Evolutionary conservation across 345 rosid species (phyloP), one percentile per base, ranked within the genome.

Genomic region (Balakata baccata): DNA sequence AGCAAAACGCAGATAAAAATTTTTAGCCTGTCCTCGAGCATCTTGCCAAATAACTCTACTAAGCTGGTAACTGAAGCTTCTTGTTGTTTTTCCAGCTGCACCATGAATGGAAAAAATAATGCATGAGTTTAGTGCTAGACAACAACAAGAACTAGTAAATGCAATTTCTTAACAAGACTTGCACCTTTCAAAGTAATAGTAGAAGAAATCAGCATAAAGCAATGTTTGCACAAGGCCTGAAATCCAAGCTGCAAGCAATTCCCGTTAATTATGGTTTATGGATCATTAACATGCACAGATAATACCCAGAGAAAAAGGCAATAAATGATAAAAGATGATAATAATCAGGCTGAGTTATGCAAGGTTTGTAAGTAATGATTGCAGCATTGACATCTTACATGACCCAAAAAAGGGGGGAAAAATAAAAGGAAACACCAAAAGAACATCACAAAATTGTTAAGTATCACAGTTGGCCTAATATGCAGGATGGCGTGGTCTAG

Each of bases 71-170:
- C 77, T 89, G 86, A n/a, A 94, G 93, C 86, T 78, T 91, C 76
- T 85, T 83, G 86, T 90, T 89, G 90, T 86, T 91, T 87, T 87
- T 91, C 97, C 94, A 91, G 88, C 94, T 89, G 86, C 87, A 65
- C 7, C 47, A 37, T 11, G 13, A 52, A 16, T 68, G 10, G 9
- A 49, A 7, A 67, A 16, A 49, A 1, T 10, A 17, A 34, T 6
- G 23, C 13, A 9, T 18, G 23, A 51, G 71, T 7, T 8, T 11
- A 17, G 29, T 45, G 66, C 17, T 11, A 5, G 16, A 14, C 25
- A 73, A 41, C 11, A 0, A 14, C 8, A 20, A 58, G 72, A 5
- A 16, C 47, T 65, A 51, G 18, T 4, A 3, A 41, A 1, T 18
- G 29, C 41, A 68, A 37, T 37, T 16, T 34, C 46, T 68, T 34